These are phyloP conservation scores for Rhynchospora breviuscula DNA, from an alignment of 176 grass and related monocot species.

Conservation along the genomic window DNA sequence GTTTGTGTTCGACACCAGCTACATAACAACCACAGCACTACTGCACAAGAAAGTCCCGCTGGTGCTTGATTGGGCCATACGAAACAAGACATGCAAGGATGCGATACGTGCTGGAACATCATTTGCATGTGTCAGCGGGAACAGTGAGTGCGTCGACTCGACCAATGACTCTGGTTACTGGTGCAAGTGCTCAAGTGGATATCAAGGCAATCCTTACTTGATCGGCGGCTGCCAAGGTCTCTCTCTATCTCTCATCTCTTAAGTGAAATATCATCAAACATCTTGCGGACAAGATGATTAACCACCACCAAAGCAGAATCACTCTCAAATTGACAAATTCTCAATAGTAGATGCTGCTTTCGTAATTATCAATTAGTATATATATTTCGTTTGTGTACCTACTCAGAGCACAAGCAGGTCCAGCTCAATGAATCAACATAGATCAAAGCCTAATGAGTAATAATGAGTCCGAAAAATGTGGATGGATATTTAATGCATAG, in stretches of 20 bases:
- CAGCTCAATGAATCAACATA: background rate
- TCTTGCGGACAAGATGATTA: background rate
- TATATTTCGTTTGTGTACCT: no score
- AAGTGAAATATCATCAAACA: background rate
- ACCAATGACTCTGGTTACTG: conserved; percentile 9
- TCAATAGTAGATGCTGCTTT: no score
- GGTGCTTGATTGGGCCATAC: conserved; percentile 28
- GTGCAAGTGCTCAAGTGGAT: conserved; percentile 27
- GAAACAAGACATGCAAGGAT: conserved; percentile 6
- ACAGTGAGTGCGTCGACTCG: conserved; percentile 16
- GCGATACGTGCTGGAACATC: background rate
- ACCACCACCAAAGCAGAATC: background rate
- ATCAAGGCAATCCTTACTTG: conserved; percentile 37
- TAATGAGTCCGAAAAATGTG: no score
- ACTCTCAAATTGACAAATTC: no score
- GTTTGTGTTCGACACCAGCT: background rate
- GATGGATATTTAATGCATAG: no score
- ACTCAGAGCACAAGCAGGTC: no score
- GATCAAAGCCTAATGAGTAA: no score
- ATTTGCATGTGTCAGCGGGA: background rate
- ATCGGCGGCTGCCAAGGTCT: conserved; percentile 26
- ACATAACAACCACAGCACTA: background rate
- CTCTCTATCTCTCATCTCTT: background rate
- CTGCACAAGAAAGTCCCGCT: background rate
- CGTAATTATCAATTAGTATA: no score